Evolutionary conservation across 805 yeast species (phyloP).

Genomic region (Saturnispora kantuleensis): DNA sequence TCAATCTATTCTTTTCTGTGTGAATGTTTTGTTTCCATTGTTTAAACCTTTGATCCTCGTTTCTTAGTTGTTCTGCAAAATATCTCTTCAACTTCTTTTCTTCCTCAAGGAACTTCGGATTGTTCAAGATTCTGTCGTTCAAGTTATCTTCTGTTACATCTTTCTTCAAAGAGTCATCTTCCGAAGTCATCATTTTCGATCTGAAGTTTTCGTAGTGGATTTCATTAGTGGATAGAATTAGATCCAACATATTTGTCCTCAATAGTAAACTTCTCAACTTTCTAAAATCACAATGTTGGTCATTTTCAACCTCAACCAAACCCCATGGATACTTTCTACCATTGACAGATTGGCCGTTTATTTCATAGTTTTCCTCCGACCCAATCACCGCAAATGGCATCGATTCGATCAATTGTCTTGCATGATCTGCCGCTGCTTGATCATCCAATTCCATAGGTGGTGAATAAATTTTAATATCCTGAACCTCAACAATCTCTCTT

Average conservation of each 20-base stretch:
- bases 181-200: conserved; percentile 51
- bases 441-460: conserved; percentile 75
- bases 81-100: conserved; percentile 88
- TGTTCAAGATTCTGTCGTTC: conserved; percentile 39
- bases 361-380: conserved; percentile 60
- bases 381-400: conserved; percentile 87
- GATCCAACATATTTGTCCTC: conserved; percentile 76
- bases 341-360: conserved; percentile 53
- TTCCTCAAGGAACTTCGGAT: conserved; percentile 93
- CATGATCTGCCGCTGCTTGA: conserved; percentile 68
- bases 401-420: conserved; percentile 66
- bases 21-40: conserved; percentile 98
- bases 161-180: conserved; percentile 14
- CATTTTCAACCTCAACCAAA: conserved; percentile 77
- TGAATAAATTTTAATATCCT: conserved; percentile 73
- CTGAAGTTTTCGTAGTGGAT: conserved; percentile 75
- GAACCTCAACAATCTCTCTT: conserved; percentile 73
- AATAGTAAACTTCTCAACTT: conserved; percentile 68
- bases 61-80: conserved; percentile 93
- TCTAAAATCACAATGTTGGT: conserved; percentile 75
- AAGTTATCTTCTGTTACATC: conserved; percentile 17
- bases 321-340: conserved; percentile 94
- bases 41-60: conserved; percentile 93
- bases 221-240: conserved; percentile 71
- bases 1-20: conserved; percentile 87